These are phyloP conservation scores for Colletotrichum truncatum DNA, from an alignment of 2,329 filamentous ascomycete genomes.

Conservation along the genomic window DNA sequence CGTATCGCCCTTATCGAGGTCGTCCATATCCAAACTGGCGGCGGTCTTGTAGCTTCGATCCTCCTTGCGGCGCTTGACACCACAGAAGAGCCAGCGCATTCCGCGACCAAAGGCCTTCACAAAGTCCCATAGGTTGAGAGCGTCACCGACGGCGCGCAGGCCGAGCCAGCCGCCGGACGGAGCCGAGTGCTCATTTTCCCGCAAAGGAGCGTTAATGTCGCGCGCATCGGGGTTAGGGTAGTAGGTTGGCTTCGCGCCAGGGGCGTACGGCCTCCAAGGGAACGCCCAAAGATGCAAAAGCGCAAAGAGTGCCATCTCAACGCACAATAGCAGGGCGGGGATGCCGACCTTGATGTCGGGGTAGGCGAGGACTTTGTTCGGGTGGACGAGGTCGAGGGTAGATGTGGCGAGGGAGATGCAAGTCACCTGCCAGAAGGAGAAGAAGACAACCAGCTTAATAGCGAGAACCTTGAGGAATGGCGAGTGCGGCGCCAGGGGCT, in stretches of 20 bases:
- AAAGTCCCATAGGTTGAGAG: slow-evolving; percentile 85
- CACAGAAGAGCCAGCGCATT: slow-evolving; percentile 83
- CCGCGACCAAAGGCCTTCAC: slow-evolving; percentile 82
- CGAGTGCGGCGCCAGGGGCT: slow-evolving; percentile 72
- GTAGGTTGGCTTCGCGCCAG: slow-evolving; percentile 52
- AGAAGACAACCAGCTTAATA: slow-evolving; percentile 91
- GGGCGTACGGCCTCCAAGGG: slow-evolving; percentile 75
- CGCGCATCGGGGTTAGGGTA: slow-evolving; percentile 55
- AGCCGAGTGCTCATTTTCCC: slow-evolving; percentile 52
- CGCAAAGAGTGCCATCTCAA: slow-evolving; percentile 87
- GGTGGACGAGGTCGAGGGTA: slow-evolving; percentile 68
- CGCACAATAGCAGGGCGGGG: slow-evolving; percentile 78
- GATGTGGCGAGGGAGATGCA: slow-evolving; percentile 63
- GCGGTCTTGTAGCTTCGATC: slow-evolving; percentile 60
- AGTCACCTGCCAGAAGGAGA: slow-evolving; percentile 85
- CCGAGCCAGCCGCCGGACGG: slow-evolving; percentile 75
- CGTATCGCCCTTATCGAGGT: slow-evolving; percentile 42
- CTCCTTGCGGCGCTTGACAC: slow-evolving; percentile 67
- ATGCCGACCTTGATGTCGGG: slow-evolving; percentile 85
- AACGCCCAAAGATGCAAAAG: slow-evolving; percentile 86
- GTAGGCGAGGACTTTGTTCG: slow-evolving; percentile 70
- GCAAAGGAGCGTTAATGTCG: slow-evolving; percentile 48
- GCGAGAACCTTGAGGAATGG: slow-evolving; percentile 84
- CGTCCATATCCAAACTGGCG: slow-evolving; percentile 45
- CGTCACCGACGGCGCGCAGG: slow-evolving; percentile 72